Evolutionary conservation across 2,329 filamentous ascomycete species (phyloP), one percentile per base, ranked within the genome.

Genomic region (Botrytis tulipae): DNA sequence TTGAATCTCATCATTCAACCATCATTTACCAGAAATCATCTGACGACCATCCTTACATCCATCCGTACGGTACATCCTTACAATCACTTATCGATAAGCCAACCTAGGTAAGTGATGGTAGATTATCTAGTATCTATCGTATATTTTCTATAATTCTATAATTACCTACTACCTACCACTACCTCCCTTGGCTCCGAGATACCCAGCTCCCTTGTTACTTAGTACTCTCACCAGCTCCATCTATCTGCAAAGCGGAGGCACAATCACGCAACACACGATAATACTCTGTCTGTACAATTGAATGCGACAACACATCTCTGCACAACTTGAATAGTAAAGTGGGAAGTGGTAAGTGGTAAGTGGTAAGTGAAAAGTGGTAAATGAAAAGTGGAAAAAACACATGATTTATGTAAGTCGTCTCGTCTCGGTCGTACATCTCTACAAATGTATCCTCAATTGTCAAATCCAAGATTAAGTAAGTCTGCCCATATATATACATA

Each of bases 21-120:
- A 44, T 44, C 42, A 42, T 42, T 14, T n/a, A 12, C 12, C 25
- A 29, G 51, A 16, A 57, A 57, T 18, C 51, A 57, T 29, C 25
- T 1, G 51, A 54, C 51, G 14, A 6, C 4, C 25, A 9, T 51
- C 10, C 32, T 14, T 16, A 14, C 32, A 37, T 61, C 32, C 32
- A 7, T 12, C 32, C 51, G 0, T 7, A 16, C 35, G 6, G 35
- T 14, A 16, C 35, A 12, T 25, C 32, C 7, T 14, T 29, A 60
- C 37, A 10, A 9, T 42, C 40, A 16, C 65, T 68, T 57, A 68
- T 68, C 46, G 65, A 57, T 57, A 68, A 68, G 65, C 48, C 16
- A 37, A n/a, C 25, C 48, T 8, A n/a, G 25, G 25, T 22, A 51
- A n/a, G 48, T 54, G 44, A 18, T 18, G 7, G 35, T 61, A 25